These are phyloP conservation scores for Lachnellula occidentalis DNA, from an alignment of 2,329 filamentous ascomycete species.

Conservation along the genomic window DNA sequence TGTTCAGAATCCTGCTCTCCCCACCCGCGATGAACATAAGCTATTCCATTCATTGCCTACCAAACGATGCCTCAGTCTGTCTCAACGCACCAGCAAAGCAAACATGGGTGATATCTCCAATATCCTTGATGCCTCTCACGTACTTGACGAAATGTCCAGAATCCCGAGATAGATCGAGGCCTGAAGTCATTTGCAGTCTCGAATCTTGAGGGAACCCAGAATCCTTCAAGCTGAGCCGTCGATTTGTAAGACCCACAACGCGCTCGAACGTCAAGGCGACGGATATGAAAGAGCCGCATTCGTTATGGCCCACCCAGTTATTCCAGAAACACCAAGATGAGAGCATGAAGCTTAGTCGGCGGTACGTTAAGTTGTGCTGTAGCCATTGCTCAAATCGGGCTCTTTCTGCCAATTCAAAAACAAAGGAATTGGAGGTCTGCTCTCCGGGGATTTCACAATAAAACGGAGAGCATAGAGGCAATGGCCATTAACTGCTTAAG, in stretches of 20 bases:
- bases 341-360: slow-evolving; percentile 8
- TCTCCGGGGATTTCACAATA: no score
- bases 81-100: slow-evolving; percentile 35
- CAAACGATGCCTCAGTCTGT: not conserved
- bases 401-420: not conserved
- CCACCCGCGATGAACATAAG: slow-evolving; percentile 1
- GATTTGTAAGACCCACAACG: slow-evolving; percentile 27
- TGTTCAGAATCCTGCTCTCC: not conserved
- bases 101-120: slow-evolving; percentile 38
- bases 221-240: slow-evolving; percentile 14
- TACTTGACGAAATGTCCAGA: slow-evolving; percentile 28
- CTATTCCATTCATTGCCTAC: not conserved
- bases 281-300: slow-evolving; percentile 26
- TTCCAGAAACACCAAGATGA: slow-evolving; percentile 30
- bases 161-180: slow-evolving; percentile 32
- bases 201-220: slow-evolving; percentile 14
- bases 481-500: no score
- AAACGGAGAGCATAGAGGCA: no score
- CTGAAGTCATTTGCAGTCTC: slow-evolving; percentile 30
- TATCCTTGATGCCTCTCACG: slow-evolving; percentile 31
- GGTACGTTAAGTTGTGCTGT: not conserved
- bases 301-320: slow-evolving; percentile 31
- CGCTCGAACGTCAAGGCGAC: slow-evolving; percentile 24
- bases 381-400: not conserved
- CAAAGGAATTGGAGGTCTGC: no score